Evolutionary conservation across 495 filamentous ascomycete species (phyloP).

Genomic region (Astrothelium subdiscretum): DNA sequence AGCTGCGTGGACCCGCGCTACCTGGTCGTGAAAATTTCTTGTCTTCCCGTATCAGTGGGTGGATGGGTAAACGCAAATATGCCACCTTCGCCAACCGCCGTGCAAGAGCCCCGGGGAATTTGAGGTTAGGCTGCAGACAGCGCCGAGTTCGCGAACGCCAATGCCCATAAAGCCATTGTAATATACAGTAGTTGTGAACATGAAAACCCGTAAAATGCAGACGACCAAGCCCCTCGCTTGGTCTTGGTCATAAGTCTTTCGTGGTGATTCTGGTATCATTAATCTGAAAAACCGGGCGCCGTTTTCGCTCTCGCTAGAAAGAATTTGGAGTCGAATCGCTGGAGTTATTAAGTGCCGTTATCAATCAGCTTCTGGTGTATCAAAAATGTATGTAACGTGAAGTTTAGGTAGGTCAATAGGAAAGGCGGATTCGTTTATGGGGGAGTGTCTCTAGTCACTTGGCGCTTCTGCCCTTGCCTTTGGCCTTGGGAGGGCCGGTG

Average conservation of each 20-base stretch:
- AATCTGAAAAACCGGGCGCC: not conserved
- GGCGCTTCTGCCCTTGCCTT: conserved; percentile 18
- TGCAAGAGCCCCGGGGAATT: not conserved
- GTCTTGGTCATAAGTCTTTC: not conserved
- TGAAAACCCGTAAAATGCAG: not conserved
- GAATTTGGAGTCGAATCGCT: not conserved
- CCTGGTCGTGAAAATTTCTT: not conserved
- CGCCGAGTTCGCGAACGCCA: not conserved
- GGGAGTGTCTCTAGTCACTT: conserved; percentile 5
- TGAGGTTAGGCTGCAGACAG: not conserved
- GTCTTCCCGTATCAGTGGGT: not conserved
- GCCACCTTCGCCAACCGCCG: not conserved
- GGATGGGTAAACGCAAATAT: not conserved
- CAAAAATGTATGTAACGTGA: not conserved
- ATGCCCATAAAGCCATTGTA: not conserved
- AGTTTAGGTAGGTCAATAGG: not conserved
- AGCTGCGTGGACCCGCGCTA: not conserved
- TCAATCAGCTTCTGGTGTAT: not conserved
- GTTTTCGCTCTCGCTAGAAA: not conserved
- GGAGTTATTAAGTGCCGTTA: not conserved
- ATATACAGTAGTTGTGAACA: not conserved
- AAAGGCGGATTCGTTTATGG: not conserved
- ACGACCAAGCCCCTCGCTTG: not conserved
- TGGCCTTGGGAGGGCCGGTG: conserved; percentile 31
- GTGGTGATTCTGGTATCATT: not conserved